Conservation (phyloP, 805 yeast genomes). For the Debaryomyces hansenii region DNA sequence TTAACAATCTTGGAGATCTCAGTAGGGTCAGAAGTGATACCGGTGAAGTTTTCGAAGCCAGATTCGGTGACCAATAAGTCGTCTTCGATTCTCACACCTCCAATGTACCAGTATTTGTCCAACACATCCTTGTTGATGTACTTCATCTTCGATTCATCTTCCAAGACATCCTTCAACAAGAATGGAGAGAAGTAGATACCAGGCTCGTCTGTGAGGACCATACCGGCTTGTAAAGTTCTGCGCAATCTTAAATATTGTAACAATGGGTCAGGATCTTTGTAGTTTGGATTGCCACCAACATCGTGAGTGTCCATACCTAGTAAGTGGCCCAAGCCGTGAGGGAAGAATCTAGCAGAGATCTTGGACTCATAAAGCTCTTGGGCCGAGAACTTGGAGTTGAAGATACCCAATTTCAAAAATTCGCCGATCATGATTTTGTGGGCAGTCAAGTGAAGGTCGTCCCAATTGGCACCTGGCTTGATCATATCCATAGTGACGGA, state of each 20-base stretch:
- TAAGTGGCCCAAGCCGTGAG: constrained; percentile 94
- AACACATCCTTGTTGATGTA: constrained; percentile 66
- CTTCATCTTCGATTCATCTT: constrained; percentile 46
- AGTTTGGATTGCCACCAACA: constrained; percentile 86
- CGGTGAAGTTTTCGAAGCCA: constrained; percentile 82
- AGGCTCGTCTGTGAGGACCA: constrained; percentile 95
- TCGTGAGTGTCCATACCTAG: constrained; percentile 96
- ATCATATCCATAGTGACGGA: constrained; percentile 63
- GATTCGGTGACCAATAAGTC: constrained; percentile 75
- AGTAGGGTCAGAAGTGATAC: constrained; percentile 80
- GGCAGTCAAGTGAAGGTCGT: constrained; percentile 74
- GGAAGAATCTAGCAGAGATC: constrained; percentile 78
- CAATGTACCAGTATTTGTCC: constrained; percentile 79
- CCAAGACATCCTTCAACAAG: constrained; percentile 63
- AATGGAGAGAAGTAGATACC: constrained; percentile 90
- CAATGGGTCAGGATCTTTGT: constrained; percentile 78
- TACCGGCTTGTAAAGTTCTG: constrained; percentile 65
- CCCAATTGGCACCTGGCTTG: constrained; percentile 86
- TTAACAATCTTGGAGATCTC: constrained; percentile 78
- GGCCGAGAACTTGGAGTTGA: constrained; percentile 51
- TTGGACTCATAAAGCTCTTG: constrained; percentile 71
- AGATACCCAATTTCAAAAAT: constrained; percentile 74
- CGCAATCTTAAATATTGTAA: constrained; percentile 78
- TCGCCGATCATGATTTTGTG: constrained; percentile 75
- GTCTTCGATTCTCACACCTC: constrained; percentile 98